phyloP scores from a whole-genome alignment of 192 early-diverging fungal species.

The Coemansia sp. region DNA sequence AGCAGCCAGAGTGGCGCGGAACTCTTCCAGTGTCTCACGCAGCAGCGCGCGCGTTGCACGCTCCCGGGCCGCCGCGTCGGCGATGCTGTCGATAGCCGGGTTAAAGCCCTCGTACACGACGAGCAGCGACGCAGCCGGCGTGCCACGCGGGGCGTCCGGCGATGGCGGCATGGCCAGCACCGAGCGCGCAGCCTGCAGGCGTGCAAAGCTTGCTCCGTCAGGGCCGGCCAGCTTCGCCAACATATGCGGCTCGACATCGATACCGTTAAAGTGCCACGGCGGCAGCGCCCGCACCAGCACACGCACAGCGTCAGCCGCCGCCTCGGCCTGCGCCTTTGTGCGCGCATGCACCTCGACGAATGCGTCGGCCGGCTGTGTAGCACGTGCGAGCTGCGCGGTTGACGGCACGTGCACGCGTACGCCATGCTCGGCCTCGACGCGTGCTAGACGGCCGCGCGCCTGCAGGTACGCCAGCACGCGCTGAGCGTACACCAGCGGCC shows the following conservation, averaged over 20 bases:
- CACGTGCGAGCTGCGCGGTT: constrained; percentile 23
- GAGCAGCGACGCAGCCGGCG: constrained; percentile 63
- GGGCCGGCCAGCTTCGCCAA: constrained; percentile 67
- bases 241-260: constrained; percentile 75
- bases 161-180: constrained; percentile 70
- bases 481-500: constrained; percentile 57
- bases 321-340: constrained; percentile 59
- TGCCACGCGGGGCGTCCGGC: constrained; percentile 50
- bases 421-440: constrained; percentile 72
- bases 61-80: constrained; percentile 56
- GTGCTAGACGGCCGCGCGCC: constrained; percentile 65
- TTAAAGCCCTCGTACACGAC: constrained; percentile 73
- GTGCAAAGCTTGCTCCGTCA: constrained; percentile 60
- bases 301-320: constrained; percentile 61
- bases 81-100: constrained; percentile 46
- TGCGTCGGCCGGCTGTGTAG: constrained; percentile 50
- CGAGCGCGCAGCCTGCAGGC: constrained; percentile 61
- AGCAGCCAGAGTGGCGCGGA: constrained; percentile 61
- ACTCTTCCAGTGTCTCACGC: constrained; percentile 59
- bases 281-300: constrained; percentile 57
- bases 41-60: constrained; percentile 53
- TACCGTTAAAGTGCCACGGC: constrained; percentile 60
- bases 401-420: constrained; percentile 61
- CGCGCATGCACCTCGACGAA: constrained; percentile 70
- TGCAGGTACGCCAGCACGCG: constrained; percentile 75